Conservation (phyloP, 768 basidiomycete genomes). For the Calocera viscosa region DNA sequence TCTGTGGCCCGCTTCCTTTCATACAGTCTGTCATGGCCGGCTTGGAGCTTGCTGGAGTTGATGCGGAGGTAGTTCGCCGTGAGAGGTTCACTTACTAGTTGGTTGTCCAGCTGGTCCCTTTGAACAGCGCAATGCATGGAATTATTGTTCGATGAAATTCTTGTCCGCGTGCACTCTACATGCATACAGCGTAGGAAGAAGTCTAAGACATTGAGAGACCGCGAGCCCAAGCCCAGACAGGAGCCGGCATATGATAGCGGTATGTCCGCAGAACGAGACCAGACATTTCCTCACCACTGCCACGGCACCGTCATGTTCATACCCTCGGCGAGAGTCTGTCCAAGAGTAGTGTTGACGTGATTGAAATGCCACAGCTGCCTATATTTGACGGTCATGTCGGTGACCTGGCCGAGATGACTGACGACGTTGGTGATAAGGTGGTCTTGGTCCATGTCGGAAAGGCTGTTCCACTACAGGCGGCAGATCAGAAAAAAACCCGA, state of each 20-base stretch:
- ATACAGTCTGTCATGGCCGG: background rate
- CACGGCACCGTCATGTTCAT: slow-evolving; percentile 1
- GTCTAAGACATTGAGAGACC: background rate
- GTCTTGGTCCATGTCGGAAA: slow-evolving; percentile 47
- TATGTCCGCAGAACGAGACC: background rate
- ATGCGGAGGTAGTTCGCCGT: background rate
- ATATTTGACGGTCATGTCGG: slow-evolving; percentile 40
- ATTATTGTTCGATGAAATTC: background rate
- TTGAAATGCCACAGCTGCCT: slow-evolving; percentile 29
- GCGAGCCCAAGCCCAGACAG: background rate
- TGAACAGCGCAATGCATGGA: background rate
- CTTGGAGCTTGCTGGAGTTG: background rate
- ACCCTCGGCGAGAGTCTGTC: slow-evolving; percentile 24
- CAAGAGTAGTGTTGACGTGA: slow-evolving; percentile 30
- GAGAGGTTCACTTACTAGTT: background rate
- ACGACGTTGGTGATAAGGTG: slow-evolving; percentile 45
- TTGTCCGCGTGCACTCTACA: background rate
- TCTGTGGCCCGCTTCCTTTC: background rate
- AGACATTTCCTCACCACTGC: background rate
- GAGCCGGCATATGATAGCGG: background rate
- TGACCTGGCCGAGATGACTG: slow-evolving; percentile 48
- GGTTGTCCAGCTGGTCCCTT: background rate
- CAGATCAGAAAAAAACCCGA: background rate
- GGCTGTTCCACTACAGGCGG: slow-evolving; percentile 47
- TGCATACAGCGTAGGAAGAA: background rate